These are phyloP conservation scores for Phlyctochytrium planicorne DNA, from an alignment of 192 early-diverging fungal species.

Conservation along the genomic window DNA sequence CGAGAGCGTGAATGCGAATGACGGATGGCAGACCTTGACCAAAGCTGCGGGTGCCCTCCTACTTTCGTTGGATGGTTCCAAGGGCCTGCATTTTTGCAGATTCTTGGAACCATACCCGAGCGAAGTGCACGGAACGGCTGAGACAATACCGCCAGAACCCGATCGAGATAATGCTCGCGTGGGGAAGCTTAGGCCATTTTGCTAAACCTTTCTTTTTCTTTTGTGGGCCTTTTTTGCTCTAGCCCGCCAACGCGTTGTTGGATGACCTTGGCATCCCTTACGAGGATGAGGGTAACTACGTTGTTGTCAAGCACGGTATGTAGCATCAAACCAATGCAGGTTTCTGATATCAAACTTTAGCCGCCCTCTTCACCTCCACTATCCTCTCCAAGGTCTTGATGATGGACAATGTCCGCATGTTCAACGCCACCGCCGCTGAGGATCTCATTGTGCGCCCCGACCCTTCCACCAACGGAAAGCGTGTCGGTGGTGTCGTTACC, in stretches of 20 bases:
- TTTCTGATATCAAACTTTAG: slow-evolving; percentile 15
- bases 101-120: background rate
- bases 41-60: slow-evolving; percentile 9
- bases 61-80: background rate
- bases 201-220: background rate
- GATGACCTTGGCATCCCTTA: slow-evolving; percentile 65
- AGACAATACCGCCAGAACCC: slow-evolving; percentile 7
- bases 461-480: slow-evolving; percentile 41
- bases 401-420: slow-evolving; percentile 66
- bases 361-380: slow-evolving; percentile 72
- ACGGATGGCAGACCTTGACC: too few relatives aligned
- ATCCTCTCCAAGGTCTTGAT: slow-evolving; percentile 64
- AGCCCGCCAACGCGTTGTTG: slow-evolving; percentile 65
- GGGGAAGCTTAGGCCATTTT: background rate
- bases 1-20: too few relatives aligned
- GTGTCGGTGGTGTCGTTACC: slow-evolving; percentile 65
- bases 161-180: slow-evolving; percentile 10
- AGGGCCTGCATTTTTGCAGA: background rate
- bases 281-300: slow-evolving; percentile 72
- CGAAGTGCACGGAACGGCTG: background rate
- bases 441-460: slow-evolving; percentile 63
- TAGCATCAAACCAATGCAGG: background rate
- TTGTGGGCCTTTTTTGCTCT: background rate
- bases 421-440: slow-evolving; percentile 74
- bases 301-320: slow-evolving; percentile 57